Conservation (phyloP, 768 basidiomycete genomes). For the Mycena galopus region DNA sequence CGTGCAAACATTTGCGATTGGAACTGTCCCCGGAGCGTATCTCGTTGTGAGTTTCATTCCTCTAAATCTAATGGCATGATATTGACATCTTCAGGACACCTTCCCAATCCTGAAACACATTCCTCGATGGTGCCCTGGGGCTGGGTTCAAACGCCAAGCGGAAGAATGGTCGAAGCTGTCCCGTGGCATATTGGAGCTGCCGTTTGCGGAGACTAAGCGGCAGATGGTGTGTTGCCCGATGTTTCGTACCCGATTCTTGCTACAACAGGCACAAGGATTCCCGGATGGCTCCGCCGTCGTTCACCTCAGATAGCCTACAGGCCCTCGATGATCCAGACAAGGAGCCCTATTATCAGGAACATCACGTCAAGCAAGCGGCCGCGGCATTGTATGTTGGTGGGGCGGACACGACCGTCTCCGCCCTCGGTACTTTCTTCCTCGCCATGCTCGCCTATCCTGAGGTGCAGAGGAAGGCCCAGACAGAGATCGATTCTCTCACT, state of each 20-base stretch:
- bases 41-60: conserved; percentile 40
- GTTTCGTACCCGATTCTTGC: neutral
- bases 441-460: conserved; percentile 46
- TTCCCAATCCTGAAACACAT: conserved; percentile 33
- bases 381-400: neutral
- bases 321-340: conserved; percentile 2
- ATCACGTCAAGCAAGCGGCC: neutral
- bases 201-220: conserved; percentile 48
- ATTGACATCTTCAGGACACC: neutral
- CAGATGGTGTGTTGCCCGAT: neutral
- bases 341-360: conserved; percentile 6
- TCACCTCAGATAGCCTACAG: conserved; percentile 5
- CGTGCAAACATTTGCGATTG: conserved; percentile 37
- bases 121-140: conserved; percentile 50
- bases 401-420: conserved; percentile 12
- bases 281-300: neutral
- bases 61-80: neutral
- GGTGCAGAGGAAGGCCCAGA: conserved; percentile 44
- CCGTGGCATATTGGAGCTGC: conserved; percentile 50
- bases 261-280: conserved; percentile 1
- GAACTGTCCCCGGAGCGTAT: conserved; percentile 46
- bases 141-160: conserved; percentile 54
- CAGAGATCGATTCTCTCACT: conserved; percentile 30
- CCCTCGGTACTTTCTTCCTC: conserved; percentile 39
- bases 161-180: conserved; percentile 52